Percentiles rank a stretch among this genome's conserved stretches.
These are phyloP conservation scores for Vigna hirtella DNA, from an alignment of 306 rosid species.

Conservation along the genomic window DNA sequence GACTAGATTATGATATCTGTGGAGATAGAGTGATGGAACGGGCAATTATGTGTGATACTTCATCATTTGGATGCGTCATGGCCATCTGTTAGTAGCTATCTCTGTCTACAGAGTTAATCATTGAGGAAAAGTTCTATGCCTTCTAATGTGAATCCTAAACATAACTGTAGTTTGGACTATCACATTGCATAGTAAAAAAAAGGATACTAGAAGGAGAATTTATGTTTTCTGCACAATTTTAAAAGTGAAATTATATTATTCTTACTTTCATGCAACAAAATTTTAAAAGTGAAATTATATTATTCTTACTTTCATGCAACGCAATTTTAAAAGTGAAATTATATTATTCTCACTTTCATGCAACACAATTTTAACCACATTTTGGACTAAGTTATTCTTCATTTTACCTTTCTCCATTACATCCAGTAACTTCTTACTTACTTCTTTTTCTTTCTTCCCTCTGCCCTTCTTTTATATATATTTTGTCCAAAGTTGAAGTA, in stretches of 20 bases:
- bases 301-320: not conserved
- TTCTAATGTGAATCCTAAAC: constrained; percentile 19
- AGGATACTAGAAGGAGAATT: not conserved
- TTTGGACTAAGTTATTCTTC: not conserved
- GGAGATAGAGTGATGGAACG: constrained; percentile 46
- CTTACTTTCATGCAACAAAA: not conserved
- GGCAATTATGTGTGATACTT: constrained; percentile 39
- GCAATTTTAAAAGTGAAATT: not conserved
- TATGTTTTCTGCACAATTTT: not conserved
- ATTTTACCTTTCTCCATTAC: not conserved
- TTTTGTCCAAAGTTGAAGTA: not conserved
- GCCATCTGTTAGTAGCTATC: constrained; percentile 48
- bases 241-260: not conserved
- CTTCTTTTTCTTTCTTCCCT: not conserved
- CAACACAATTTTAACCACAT: not conserved
- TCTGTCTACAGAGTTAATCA: constrained; percentile 46
- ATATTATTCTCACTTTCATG: not conserved
- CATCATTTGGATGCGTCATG: constrained; percentile 50
- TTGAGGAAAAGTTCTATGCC: constrained; percentile 40
- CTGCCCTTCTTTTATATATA: not conserved
- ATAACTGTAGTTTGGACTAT: constrained; percentile 12
- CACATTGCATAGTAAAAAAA: constrained; percentile 20
- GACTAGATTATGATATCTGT: constrained; percentile 45
- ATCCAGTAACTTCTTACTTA: not conserved
- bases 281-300: not conserved